These are phyloP conservation scores for Colletotrichum zoysiae DNA, from an alignment of 2,329 filamentous ascomycete species.

Conservation along the genomic window DNA sequence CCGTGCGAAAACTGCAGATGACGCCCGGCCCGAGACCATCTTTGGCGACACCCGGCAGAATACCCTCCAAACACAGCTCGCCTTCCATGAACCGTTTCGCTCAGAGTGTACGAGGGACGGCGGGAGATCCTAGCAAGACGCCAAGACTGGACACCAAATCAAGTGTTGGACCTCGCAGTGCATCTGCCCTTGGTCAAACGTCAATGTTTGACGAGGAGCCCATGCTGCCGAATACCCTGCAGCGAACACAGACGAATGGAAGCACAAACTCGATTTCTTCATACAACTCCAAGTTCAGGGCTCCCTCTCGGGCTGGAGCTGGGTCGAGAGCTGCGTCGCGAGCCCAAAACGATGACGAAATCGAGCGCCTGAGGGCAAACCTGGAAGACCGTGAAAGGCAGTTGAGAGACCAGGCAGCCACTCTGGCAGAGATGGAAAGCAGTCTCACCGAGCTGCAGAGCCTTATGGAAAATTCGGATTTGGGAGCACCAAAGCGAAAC, in stretches of 20 bases:
- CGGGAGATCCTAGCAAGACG: constrained; percentile 72
- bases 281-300: constrained; percentile 65
- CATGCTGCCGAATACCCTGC: constrained; percentile 63
- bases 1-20: constrained; percentile 76
- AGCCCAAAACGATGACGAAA: constrained; percentile 73
- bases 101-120: constrained; percentile 72
- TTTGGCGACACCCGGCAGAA: constrained; percentile 63
- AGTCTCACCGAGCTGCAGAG: constrained; percentile 82
- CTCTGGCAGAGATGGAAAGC: constrained; percentile 89
- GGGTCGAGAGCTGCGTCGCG: constrained; percentile 51
- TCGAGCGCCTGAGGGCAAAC: constrained; percentile 78
- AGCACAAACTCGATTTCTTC: constrained; percentile 68
- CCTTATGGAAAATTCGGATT: constrained; percentile 72
- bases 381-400: constrained; percentile 88
- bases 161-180: constrained; percentile 68
- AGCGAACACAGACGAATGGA: constrained; percentile 66
- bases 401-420: constrained; percentile 87
- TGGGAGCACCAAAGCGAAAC: constrained; percentile 56
- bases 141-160: constrained; percentile 62
- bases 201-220: constrained; percentile 69
- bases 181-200: constrained; percentile 67
- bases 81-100: constrained; percentile 73
- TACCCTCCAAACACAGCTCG: constrained; percentile 71
- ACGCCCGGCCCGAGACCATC: constrained; percentile 70
- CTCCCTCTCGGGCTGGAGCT: constrained; percentile 63